Evolutionary conservation across 2,329 filamentous ascomycete species (phyloP), one percentile per base, ranked within the genome.

Genomic region (Apiospora rasikravindrae): DNA sequence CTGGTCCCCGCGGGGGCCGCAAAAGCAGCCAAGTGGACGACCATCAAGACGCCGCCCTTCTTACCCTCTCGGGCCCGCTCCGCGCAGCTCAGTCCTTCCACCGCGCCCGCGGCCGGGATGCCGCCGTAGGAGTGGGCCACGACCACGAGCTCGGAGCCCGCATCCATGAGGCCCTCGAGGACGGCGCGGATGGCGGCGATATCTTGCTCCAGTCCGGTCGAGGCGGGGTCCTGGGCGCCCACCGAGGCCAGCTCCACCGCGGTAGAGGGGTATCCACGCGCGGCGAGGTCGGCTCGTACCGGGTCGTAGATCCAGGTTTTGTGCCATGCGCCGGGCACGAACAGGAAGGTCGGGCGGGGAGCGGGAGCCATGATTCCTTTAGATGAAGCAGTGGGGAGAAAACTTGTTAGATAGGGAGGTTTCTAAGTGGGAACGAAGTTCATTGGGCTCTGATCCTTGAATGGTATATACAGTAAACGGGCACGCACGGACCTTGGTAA

Each of bases 41-140:
- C 72, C 69, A 76, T 74, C 7, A 78, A 73, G 5, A 84, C 77
- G 0, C 82, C 82, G 2, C 82, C 82, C 49, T 77, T 78, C 72
- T 80, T 75, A 4, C 81, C 81, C 11, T 73, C 72, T 2, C 71
- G 71, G 66, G 76, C 77, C 14, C 82, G 75, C 69, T 81, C 75
- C 69, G 76, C 74, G 72, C 79, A 80, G 4, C 78, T 76, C 0
- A 80, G 75, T 0, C 77, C 80, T 19, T 75, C 73, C 10, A 85
- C 75, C 0, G 82, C 84, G 64, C 81, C 82, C 29, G 79, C 78
- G 13, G 80, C 81, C 1, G 84, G 77, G 0, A 84, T 76, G 16
- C 84, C 85, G 24, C 82, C 81, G 77, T 85, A 86, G 2, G 82
- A 85, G 73, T 87, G 84, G 8, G 81, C 78, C 8, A 84, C 75